These are phyloP conservation scores for Umbilicaria muhlenbergii DNA, from an alignment of 495 filamentous ascomycete species.

Conservation along the genomic window DNA sequence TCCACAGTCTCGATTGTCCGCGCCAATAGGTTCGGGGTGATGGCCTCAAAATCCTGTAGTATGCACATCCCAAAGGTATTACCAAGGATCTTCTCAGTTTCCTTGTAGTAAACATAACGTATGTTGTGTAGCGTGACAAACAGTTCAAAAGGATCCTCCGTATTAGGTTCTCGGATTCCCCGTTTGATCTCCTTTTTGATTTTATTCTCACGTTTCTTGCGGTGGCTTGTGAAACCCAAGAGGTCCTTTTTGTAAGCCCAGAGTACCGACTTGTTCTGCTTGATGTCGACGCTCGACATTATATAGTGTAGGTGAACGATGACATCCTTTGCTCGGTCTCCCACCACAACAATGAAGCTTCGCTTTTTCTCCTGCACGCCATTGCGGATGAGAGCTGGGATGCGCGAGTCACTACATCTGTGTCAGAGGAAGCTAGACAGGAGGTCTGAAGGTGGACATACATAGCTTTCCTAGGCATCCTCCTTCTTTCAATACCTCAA, in stretches of 20 bases:
- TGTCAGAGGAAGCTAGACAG: slow-evolving; percentile 2
- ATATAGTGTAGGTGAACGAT: slow-evolving; percentile 94
- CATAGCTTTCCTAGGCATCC: slow-evolving; percentile 42
- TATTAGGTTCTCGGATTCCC: slow-evolving; percentile 86
- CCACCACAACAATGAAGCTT: slow-evolving; percentile 93
- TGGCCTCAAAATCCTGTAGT: slow-evolving; percentile 93
- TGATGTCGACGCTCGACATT: slow-evolving; percentile 74
- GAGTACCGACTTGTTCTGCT: slow-evolving; percentile 90
- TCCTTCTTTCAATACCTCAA: not conserved
- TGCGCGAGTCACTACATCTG: slow-evolving; percentile 64
- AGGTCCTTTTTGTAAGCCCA: slow-evolving; percentile 99
- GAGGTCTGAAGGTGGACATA: not conserved
- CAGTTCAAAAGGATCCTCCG: slow-evolving; percentile 92
- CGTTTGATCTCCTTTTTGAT: slow-evolving; percentile 97
- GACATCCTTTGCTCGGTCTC: slow-evolving; percentile 91
- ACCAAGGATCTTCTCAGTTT: slow-evolving; percentile 98
- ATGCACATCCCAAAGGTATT: slow-evolving; percentile 99
- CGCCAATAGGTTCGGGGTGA: slow-evolving; percentile 91
- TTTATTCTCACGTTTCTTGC: slow-evolving; percentile 93
- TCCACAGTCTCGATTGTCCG: slow-evolving; percentile 96
- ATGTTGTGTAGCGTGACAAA: slow-evolving; percentile 96
- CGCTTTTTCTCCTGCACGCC: slow-evolving; percentile 92
- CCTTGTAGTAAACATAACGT: slow-evolving; percentile 98
- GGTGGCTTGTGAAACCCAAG: slow-evolving; percentile 85
- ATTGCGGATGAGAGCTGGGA: slow-evolving; percentile 92